Conservation (phyloP, 768 basidiomycete genomes). For the Glaciozyma martinii region DNA sequence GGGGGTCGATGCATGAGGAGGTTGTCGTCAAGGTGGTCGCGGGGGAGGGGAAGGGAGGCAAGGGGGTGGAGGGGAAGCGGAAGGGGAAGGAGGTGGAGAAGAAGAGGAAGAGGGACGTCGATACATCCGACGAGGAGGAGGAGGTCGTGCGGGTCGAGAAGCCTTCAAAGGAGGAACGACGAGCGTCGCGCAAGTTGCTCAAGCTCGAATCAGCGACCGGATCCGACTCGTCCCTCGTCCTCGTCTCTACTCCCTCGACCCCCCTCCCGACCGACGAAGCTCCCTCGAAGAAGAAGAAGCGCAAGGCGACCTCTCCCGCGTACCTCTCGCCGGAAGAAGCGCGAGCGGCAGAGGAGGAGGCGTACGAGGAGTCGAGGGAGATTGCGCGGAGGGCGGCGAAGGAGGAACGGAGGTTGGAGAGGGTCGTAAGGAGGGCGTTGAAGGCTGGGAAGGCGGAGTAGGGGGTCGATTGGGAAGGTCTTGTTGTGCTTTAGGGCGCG, state of each 20-base stretch:
- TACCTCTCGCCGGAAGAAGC: constrained; percentile 1
- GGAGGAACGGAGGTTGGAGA: constrained; percentile 12
- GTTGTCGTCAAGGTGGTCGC: not conserved
- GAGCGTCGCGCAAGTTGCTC: not conserved
- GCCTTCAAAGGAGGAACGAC: not conserved
- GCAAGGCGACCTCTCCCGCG: not conserved
- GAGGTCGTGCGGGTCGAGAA: not conserved
- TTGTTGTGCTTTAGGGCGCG: too few species aligned
- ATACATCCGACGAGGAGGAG: not conserved
- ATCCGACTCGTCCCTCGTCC: not conserved
- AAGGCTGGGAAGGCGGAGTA: not conserved
- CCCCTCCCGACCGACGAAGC: not conserved
- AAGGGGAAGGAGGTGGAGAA: not conserved
- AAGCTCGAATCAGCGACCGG: not conserved
- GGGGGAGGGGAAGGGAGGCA: constrained; percentile 9
- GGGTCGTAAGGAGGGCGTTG: not conserved
- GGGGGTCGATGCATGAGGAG: not conserved
- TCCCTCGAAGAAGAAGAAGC: constrained; percentile 2
- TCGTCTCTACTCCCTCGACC: not conserved
- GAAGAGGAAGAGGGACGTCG: not conserved
- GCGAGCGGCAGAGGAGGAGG: constrained; percentile 6
- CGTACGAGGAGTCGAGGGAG: constrained; percentile 5
- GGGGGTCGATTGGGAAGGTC: too few species aligned
- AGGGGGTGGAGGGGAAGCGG: not conserved
- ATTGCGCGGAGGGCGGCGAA: constrained; percentile 13